These are phyloP conservation scores for Apiospora phragmitis DNA, from an alignment of 2,329 filamentous ascomycete genomes.

Conservation along the genomic window DNA sequence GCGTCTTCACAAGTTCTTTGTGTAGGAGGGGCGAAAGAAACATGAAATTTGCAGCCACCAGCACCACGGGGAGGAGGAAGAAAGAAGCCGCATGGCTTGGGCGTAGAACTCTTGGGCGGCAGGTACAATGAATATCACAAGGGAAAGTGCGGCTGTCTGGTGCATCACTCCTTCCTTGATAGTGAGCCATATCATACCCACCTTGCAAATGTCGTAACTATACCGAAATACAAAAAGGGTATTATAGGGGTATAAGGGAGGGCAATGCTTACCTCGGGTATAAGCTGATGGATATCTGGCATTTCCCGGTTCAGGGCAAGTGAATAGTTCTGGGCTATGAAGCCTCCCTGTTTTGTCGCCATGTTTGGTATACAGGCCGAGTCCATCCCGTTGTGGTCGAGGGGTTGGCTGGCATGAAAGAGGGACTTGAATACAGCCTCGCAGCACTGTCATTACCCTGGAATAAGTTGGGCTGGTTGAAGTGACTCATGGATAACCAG, in stretches of 20 bases:
- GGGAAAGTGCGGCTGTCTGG: not conserved
- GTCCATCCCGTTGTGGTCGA: not conserved
- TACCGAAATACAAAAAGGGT: not conserved
- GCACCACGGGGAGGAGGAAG: not conserved
- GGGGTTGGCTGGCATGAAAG: not conserved
- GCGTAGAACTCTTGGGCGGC: not conserved
- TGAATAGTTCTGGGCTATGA: not conserved
- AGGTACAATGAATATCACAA: not conserved
- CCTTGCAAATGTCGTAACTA: not conserved
- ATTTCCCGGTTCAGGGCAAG: not conserved
- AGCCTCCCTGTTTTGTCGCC: not conserved
- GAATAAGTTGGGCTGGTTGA: not conserved
- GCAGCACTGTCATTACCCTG: not conserved
- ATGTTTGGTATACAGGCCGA: not conserved
- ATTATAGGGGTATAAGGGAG: not conserved
- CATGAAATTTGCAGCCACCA: not conserved
- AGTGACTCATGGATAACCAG: not conserved
- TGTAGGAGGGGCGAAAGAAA: not conserved
- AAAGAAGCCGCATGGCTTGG: not conserved
- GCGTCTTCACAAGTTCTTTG: not conserved
- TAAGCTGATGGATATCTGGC: conserved; percentile 4
- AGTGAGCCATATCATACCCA: not conserved
- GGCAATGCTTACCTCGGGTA: not conserved
- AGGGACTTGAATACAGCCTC: not conserved
- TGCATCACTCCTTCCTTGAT: not conserved